phyloP scores from a whole-genome alignment of 2,329 filamentous ascomycete species.

The Raffaelea ambrosiae region DNA sequence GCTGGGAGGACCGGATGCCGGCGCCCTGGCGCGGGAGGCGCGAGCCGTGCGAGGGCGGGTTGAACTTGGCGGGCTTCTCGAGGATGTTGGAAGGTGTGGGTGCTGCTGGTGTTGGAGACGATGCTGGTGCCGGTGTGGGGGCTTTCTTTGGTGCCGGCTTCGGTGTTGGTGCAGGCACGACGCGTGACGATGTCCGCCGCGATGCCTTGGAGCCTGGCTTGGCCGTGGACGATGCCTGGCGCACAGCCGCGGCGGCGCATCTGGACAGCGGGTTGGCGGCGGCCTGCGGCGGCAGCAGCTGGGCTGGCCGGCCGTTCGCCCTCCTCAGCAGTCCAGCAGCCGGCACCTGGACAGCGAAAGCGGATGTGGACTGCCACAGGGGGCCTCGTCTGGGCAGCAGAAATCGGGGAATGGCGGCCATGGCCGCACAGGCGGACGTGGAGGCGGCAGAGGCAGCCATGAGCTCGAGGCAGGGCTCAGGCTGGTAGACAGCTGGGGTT shows the following conservation, averaged over 20 bases:
- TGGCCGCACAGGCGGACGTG: conserved; percentile 8
- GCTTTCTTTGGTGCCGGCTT: too few relatives aligned
- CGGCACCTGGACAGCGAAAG: not conserved
- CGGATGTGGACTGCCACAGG: conserved; percentile 36
- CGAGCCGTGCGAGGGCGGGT: conserved; percentile 80
- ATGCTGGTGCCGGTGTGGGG: too few relatives aligned
- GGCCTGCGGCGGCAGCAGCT: too few relatives aligned
- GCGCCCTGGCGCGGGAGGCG: conserved; percentile 49
- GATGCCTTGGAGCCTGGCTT: too few relatives aligned
- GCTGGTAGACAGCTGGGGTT: too few relatives aligned
- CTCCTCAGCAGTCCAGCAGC: too few relatives aligned
- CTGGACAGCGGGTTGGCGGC: too few relatives aligned
- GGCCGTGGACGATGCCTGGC: too few relatives aligned
- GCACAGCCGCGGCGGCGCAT: too few relatives aligned
- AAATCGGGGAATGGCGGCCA: conserved; percentile 55
- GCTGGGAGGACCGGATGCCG: conserved; percentile 39
- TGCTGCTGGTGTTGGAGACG: conserved; percentile 46
- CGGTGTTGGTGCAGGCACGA: too few relatives aligned
- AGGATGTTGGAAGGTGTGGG: conserved; percentile 40
- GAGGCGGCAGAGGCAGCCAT: not conserved
- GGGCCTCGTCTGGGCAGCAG: conserved; percentile 55
- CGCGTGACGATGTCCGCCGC: too few relatives aligned
- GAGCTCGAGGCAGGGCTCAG: not conserved
- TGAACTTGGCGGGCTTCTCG: conserved; percentile 82
- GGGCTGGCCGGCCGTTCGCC: too few relatives aligned